Evolutionary conservation across 129 eudicot genomes (phyloP), one percentile per base, ranked within the genome.

Genomic region (Rutidosis leptorrhynchoides): DNA sequence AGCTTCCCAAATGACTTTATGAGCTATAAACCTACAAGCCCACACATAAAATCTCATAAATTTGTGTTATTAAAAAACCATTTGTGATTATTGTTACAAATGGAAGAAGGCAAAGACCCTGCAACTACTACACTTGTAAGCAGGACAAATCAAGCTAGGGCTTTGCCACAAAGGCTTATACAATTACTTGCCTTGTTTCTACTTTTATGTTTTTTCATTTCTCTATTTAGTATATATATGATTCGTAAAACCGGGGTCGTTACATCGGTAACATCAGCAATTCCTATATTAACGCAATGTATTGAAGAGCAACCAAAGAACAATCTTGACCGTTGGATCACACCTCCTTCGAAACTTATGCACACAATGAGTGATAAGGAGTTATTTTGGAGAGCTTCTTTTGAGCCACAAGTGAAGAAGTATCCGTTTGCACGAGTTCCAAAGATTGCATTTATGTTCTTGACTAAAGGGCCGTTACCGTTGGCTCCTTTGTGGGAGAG

Each of bases 401-500:
- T 88, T 46, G 84, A 67, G 63, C 95, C 98, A 10, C 78, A 78
- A 32, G 73, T 84, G 15, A 85, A 78, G 54, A 81, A 69, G 77
- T 92, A 88, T 69, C 98, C 98, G 0, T 92, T 85, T 64, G 17
- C 60, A 5, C 83, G 98, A 79, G 84, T 80, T 51, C 95, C 98
- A 17, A 93, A 86, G 81, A 78, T 93, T 75, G 98, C 98, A 0
- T 93, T 93, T 75, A 88, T 93, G 98, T 93, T 93, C 87, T 93
- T 93, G 87, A 86, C 98, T 3, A 93, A 88, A 81, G 98, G 98
- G 16, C 98, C 98, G 33, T 69, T 93, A 73, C 96, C 95, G 0
- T 76, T 93, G 74, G 89, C 98, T 40, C 96, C 92, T 28, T 81
- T 93, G 17, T 93, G 98, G 98, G 96, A 86, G 82, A 89, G 96